Evolutionary conservation across 345 rosid genomes (phyloP), one percentile per base, ranked within the genome.

Genomic region (Acer saccharum): DNA sequence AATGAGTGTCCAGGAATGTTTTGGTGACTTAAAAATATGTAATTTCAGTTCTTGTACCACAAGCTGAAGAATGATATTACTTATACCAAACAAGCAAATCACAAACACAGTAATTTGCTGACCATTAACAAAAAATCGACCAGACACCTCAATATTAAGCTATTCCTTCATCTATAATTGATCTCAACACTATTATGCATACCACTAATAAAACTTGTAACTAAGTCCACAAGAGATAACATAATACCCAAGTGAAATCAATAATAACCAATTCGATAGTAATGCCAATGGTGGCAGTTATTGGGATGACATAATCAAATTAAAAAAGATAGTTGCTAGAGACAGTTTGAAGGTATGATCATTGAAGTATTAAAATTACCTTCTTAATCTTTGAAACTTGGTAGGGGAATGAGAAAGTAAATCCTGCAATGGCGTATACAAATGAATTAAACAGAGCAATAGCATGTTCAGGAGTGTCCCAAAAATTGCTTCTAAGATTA

Each of bases 341-440:
- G 50, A 11, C 13, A 10, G 50, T 46, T 46, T 46, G 50, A 46
- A 46, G 11, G 50, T 9, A 46, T 46, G 50, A 11, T 11, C 13
- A 2, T 7, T 39, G 50, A 21, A 46, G 58, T 43, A 35, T 17
- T 4, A 17, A 54, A 70, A 63, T 73, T 77, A 95, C 97, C 90
- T 85, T 82, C 93, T 89, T 71, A 94, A 85, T 68, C 65, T 81
- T 74, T 80, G 84, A 78, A 91, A 90, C 90, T 94, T 95, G 74
- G 67, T 78, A 69, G 95, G 90, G 81, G 80, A 87, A 85, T 89
- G 93, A 4, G 94, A 69, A 27, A 96, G 60, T 73, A 96, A 83
- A 75, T 88, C 97, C 98, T 96, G 92, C 50, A 46, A 46, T 46
- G 50, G 50, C 10, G 11, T 44, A 77, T 41, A 41, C 44, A 41